These are phyloP conservation scores for Castanea crenata DNA, from an alignment of 306 rosid genomes.

Conservation along the genomic window DNA sequence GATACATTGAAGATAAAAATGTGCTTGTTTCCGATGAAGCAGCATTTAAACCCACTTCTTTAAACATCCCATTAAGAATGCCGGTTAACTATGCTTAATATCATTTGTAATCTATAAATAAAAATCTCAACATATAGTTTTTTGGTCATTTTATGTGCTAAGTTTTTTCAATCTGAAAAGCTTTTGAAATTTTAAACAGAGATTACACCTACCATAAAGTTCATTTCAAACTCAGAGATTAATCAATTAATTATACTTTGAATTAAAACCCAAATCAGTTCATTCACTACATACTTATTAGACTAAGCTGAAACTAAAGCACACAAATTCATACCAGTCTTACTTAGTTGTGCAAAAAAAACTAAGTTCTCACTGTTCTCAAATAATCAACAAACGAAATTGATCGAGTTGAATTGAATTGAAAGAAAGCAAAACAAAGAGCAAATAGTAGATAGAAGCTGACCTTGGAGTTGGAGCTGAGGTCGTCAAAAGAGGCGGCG, in stretches of 20 bases:
- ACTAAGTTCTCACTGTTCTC: background rate
- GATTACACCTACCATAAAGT: background rate
- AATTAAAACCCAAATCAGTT: background rate
- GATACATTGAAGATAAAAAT: background rate
- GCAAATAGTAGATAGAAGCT: background rate
- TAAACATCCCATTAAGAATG: background rate
- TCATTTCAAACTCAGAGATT: background rate
- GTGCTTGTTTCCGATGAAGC: background rate
- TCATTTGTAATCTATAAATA: background rate
- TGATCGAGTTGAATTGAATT: background rate
- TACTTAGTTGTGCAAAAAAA: background rate
- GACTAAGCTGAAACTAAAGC: background rate
- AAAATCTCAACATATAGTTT: background rate
- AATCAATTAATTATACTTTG: background rate
- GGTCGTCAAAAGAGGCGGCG: conserved; percentile 48
- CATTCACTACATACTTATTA: background rate
- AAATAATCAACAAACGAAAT: background rate
- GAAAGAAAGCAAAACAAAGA: background rate
- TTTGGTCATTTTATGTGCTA: background rate
- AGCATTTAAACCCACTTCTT: background rate
- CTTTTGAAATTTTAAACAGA: background rate
- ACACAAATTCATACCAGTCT: background rate
- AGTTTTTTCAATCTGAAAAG: background rate
- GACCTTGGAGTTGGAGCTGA: conserved; percentile 58
- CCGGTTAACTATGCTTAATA: background rate